A percentile compares a stretch with the other conserved stretches of the same genome.
Conservation (phyloP, 148 eudicot species). For the Linanthus parryae region DNA sequence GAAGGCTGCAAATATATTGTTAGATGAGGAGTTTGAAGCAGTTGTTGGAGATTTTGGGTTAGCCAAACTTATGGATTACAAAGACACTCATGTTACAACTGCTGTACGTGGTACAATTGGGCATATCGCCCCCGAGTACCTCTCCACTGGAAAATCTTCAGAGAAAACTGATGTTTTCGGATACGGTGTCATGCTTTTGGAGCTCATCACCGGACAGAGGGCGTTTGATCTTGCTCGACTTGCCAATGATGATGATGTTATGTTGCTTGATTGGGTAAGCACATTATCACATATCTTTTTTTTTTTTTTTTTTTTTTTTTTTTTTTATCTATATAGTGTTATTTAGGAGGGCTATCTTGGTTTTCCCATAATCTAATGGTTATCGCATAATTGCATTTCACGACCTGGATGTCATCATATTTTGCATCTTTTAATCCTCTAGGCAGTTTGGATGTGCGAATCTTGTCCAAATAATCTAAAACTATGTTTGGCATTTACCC, state of each 20-base stretch:
- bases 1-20: constrained; percentile 60
- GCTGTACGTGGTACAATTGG: constrained; percentile 62
- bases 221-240: constrained; percentile 63
- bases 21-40: constrained; percentile 69
- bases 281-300: no score
- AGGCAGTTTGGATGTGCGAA: no score
- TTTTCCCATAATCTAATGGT: no score
- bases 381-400: no score
- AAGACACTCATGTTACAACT: constrained; percentile 63
- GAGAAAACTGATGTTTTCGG: constrained; percentile 66
- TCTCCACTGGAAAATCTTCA: constrained; percentile 53
- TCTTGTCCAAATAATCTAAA: no score
- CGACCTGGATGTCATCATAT: no score
- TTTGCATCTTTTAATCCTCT: no score
- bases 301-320: no score
- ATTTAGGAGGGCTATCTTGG: no score
- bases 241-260: constrained; percentile 54
- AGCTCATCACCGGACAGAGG: constrained; percentile 59
- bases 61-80: constrained; percentile 60
- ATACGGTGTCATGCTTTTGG: constrained; percentile 66
- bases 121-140: constrained; percentile 64
- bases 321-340: constrained; percentile 1
- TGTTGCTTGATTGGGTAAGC: constrained; percentile 60
- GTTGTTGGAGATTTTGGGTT: constrained; percentile 64
- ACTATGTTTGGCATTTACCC: no score